Base-by-base conservation (phyloP, 1,284 basidiomycete species). In the Rhodotorula sp. region DNA sequence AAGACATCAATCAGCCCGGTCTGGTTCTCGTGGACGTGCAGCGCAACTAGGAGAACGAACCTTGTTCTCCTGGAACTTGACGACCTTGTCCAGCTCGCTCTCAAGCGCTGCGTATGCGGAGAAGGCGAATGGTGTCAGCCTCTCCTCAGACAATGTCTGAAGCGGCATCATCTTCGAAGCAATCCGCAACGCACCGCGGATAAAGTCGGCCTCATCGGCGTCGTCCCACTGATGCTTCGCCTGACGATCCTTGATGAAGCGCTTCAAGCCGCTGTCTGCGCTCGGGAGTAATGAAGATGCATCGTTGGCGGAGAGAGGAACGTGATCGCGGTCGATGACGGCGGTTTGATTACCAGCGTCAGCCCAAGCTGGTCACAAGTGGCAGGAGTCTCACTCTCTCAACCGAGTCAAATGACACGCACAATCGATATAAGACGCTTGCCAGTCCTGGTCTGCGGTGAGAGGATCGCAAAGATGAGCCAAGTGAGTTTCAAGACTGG, bases 31-130 rank as follows among this genome's bases (percentile, higher is more conserved):
- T 49, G 28, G 47, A 28, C 45, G 7, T 21, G 28, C 31, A 3
- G 21, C 1, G 5, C 18, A 21, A 19, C 10, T 2, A 60, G 78
- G 38, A 43, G 12, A 43, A 43, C 84, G 71, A 62, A 89, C 92
- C 87, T 98, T 99, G 60, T 86, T 83, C 79, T 90, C 92, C 80
- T 99, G 97, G 81, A 99, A 99, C 79, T 90, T 89, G 79, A 97
- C 91, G 68, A 98, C 90, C 84, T 99, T 99, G 80, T 95, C 92
- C 59, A 99, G 86, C 83, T 99, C 94, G 72, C 85, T 85, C 79
- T 92, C 90, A 68, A 98, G 88, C 3, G 72, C 72, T 67, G 38
- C 3, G n/a, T 5, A 18, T 57, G 26, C 28, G 21, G 3, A 52
- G 28, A n/a, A 26, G 45, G 50, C 31, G 18, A n/a, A 6, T 6